These are phyloP conservation scores for Tephrocybe sp. DNA, from an alignment of 768 basidiomycete species.

Conservation along the genomic window DNA sequence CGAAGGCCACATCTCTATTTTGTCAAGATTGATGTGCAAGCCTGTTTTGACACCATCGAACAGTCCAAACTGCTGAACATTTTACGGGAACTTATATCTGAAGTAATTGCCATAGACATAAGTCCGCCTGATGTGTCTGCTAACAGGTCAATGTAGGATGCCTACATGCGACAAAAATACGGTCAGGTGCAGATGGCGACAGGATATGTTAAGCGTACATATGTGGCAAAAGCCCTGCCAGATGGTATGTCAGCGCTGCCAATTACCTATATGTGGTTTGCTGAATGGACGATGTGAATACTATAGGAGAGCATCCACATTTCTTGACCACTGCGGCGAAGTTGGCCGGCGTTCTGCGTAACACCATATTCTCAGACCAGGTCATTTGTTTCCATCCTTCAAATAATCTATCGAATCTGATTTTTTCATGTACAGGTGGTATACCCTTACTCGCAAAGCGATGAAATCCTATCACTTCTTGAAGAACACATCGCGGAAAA, in stretches of 20 bases:
- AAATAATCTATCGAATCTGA: not conserved
- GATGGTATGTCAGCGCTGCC: conserved; percentile 47
- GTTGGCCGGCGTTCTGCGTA: conserved; percentile 64
- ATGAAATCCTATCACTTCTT: conserved; percentile 69
- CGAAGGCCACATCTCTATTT: conserved; percentile 87
- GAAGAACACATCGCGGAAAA: conserved; percentile 92
- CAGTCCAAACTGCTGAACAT: conserved; percentile 84
- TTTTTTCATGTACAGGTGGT: conserved; percentile 24
- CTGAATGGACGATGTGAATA: too few relatives aligned
- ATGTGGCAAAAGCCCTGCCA: conserved; percentile 61
- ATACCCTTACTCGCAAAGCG: conserved; percentile 54
- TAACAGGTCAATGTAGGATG: conserved; percentile 46
- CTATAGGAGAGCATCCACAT: conserved; percentile 79
- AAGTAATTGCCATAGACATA: conserved; percentile 40
- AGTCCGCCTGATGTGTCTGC: not conserved
- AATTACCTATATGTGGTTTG: too few relatives aligned
- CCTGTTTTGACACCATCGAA: conserved; percentile 96
- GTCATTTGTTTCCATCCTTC: conserved; percentile 33
- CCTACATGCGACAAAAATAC: conserved; percentile 70
- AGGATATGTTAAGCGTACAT: conserved; percentile 58
- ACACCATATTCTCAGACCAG: conserved; percentile 87
- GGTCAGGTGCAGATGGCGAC: conserved; percentile 59
- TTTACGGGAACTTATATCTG: conserved; percentile 67
- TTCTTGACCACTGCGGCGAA: conserved; percentile 71
- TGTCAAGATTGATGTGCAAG: conserved; percentile 94